phyloP scores from a whole-genome alignment of 306 rosid species.

The Lathyrus aphaca region DNA sequence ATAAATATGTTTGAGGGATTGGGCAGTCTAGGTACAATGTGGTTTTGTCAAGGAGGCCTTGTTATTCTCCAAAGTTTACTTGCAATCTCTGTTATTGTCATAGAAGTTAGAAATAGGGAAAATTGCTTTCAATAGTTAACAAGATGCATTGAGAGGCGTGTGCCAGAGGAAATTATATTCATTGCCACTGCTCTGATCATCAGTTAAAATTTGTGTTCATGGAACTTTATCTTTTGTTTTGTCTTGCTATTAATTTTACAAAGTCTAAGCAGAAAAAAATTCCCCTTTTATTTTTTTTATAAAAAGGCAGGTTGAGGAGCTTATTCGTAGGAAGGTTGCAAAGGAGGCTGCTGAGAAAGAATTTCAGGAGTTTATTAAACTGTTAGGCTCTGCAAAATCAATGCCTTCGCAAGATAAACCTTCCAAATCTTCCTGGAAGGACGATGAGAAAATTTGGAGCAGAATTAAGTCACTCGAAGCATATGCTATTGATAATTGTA shows the following conservation, averaged over 20 bases:
- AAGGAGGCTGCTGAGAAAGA: conserved; percentile 91
- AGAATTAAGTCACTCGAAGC: conserved; percentile 79
- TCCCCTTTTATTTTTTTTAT: conserved; percentile 21
- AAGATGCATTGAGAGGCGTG: conserved; percentile 27
- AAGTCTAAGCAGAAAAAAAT: conserved; percentile 22
- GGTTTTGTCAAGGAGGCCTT: conserved; percentile 18
- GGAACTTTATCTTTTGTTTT: conserved; percentile 17
- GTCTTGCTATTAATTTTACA: conserved; percentile 11
- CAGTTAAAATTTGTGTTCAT: conserved; percentile 12
- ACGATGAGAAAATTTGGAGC: conserved; percentile 62
- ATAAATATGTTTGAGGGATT: conserved; percentile 1
- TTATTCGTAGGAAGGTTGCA: conserved; percentile 66
- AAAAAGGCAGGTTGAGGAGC: conserved; percentile 84
- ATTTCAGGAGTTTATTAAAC: conserved; percentile 60
- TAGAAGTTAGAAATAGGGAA: conserved; percentile 12
- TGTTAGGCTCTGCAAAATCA: conserved; percentile 72
- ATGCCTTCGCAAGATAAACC: conserved; percentile 72
- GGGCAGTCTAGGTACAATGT: conserved; percentile 13
- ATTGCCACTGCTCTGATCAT: conserved; percentile 31
- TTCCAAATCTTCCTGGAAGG: conserved; percentile 75
- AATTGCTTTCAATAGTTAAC: conserved; percentile 18
- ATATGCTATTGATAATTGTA: conserved; percentile 82
- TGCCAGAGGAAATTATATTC: conserved; percentile 17
- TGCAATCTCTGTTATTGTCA: conserved; percentile 6
- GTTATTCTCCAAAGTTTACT: conserved; percentile 10